These are phyloP conservation scores for Boletus tomentosulus DNA, from an alignment of 768 basidiomycete species.

Conservation along the genomic window DNA sequence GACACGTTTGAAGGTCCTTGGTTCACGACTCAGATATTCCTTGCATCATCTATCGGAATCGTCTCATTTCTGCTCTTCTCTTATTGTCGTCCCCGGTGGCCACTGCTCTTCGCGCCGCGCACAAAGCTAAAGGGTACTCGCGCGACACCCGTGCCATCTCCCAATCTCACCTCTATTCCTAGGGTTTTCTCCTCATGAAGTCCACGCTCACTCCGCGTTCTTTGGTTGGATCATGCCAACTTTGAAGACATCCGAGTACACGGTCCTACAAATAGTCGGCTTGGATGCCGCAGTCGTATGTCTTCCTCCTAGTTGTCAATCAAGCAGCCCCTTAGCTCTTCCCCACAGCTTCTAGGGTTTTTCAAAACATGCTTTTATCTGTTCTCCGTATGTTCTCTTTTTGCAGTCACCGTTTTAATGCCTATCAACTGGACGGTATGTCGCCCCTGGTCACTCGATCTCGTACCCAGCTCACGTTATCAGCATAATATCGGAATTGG, in stretches of 20 bases:
- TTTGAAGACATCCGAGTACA: slow-evolving; percentile 83
- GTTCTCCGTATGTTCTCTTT: slow-evolving; percentile 81
- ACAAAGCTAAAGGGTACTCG: slow-evolving; percentile 88
- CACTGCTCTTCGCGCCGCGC: slow-evolving; percentile 84
- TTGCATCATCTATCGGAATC: slow-evolving; percentile 76
- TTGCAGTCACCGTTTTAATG: slow-evolving; percentile 84
- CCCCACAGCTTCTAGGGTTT: slow-evolving; percentile 81
- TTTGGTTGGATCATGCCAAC: slow-evolving; percentile 98
- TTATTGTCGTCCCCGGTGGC: slow-evolving; percentile 83
- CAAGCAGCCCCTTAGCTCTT: not conserved
- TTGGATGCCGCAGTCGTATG: slow-evolving; percentile 93
- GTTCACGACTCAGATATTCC: slow-evolving; percentile 85
- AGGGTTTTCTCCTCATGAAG: slow-evolving; percentile 95
- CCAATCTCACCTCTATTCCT: slow-evolving; percentile 4
- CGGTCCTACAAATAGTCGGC: slow-evolving; percentile 93
- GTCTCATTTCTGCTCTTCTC: slow-evolving; percentile 84
- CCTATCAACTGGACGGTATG: slow-evolving; percentile 90
- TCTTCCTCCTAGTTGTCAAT: slow-evolving; percentile 9
- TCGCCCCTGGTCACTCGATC: slow-evolving; percentile 1
- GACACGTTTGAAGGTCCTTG: slow-evolving; percentile 89
- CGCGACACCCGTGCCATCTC: not conserved
- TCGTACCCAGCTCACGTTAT: not conserved
- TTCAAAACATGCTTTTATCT: slow-evolving; percentile 93
- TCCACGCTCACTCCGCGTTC: slow-evolving; percentile 79
- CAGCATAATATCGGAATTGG: slow-evolving; percentile 74